Base-by-base conservation (phyloP, 106 monocot genomes). In the Dendrobium chrysotoxum region DNA sequence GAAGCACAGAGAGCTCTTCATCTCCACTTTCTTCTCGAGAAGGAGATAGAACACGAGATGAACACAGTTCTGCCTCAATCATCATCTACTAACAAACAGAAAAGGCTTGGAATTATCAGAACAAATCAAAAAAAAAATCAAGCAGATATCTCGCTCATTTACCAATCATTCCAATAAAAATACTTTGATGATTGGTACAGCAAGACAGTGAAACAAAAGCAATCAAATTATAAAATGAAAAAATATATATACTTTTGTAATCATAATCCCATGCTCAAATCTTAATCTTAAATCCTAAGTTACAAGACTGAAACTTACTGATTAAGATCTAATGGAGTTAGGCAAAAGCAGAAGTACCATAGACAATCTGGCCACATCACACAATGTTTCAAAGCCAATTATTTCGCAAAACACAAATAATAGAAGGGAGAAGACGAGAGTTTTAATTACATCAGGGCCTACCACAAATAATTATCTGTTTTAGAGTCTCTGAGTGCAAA, bases 1-100 rank as follows among this genome's bases (percentile, higher is more conserved):
- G 95, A 77, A 95, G 88, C 75, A 92, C 90, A 2, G 95, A 88
- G 28, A 95, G 90, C 82, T 92, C 94, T 75, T 95, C 95, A 72
- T 95, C 95, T 13, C 92, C 92, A 80, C 92, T 95, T 82, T 95
- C 95, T 53, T 92, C 92, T 15, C 84, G 78, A 25, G 85, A 85
- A 28, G 88, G 81, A 7, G 80, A 86, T 64, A 92, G 44, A 44
- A 80, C 76, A 13, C 81, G 84, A 11, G 92, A 85, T 13, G 92
- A 86, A 77, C 88, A 92, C 28, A 92, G 17, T 75, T 87, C 87
- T 31, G 87, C 73, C 77, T 87, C 95, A 90, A 92, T 89, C 70
- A 79, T 79, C 78, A 71, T 28, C 81, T 54, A 72, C 65, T 12
- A 46, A 40, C 11, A 66, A 38, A 45, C 20, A 55, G n/a, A 77